These are phyloP conservation scores for Daldinia sp. DNA, from an alignment of 2,329 filamentous ascomycete species.

Conservation along the genomic window DNA sequence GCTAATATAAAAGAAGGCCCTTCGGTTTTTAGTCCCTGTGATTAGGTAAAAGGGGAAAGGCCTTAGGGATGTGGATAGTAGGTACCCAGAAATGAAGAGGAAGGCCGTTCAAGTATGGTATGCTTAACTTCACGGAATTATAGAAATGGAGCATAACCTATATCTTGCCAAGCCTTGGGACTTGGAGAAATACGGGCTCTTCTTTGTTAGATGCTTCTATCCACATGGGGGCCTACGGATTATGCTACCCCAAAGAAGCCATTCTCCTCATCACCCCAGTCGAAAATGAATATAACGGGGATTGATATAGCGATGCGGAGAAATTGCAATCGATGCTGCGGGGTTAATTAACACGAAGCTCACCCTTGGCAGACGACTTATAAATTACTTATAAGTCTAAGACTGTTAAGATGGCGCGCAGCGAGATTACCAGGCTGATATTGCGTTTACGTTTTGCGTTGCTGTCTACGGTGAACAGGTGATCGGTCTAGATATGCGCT, in stretches of 20 bases:
- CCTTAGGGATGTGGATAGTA: not conserved
- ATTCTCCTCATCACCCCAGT: conserved; percentile 29
- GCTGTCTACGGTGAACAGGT: conserved; percentile 18
- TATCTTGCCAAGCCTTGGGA: conserved; percentile 21
- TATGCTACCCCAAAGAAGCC: conserved; percentile 19
- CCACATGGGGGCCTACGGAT: not conserved
- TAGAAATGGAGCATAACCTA: not conserved
- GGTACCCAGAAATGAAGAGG: not conserved
- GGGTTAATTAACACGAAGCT: conserved; percentile 35
- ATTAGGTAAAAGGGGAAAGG: not conserved
- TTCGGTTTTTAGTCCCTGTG: not conserved
- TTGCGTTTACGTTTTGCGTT: not conserved
- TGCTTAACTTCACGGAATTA: not conserved
- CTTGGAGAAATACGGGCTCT: conserved; percentile 14
- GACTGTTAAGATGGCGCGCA: conserved; percentile 8
- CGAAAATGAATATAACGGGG: conserved; percentile 36
- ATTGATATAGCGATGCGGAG: conserved; percentile 48
- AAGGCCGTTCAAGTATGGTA: not conserved
- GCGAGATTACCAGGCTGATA: conserved; percentile 19
- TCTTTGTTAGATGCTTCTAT: conserved; percentile 4
- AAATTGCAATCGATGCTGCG: conserved; percentile 29
- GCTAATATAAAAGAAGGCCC: not conserved
- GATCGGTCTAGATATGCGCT: conserved; percentile 29
- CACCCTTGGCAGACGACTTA: conserved; percentile 36
- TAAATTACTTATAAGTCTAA: conserved; percentile 20